Percentiles rank a stretch among this genome's conserved stretches.
Evolutionary conservation across 305 asterid species (phyloP).

Genomic region (Fraxinus ornus): DNA sequence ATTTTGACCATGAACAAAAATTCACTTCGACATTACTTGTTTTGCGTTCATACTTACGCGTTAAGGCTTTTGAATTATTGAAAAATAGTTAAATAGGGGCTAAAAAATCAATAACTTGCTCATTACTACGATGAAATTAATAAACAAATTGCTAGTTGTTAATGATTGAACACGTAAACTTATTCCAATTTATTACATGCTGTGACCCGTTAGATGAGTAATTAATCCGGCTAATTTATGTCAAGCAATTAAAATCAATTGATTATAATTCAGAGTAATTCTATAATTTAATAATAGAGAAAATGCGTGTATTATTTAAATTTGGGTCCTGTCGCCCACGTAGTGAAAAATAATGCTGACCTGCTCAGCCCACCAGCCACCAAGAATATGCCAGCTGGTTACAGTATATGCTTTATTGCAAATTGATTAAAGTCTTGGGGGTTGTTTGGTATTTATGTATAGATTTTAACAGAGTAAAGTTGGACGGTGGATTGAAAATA

Average conservation of each 20-base stretch:
- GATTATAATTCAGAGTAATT: neutral
- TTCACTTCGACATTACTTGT: neutral
- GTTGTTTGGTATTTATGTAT: neutral
- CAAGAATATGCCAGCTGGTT: slow-evolving; percentile 41
- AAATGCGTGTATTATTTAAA: neutral
- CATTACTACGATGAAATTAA: neutral
- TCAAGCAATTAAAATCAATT: neutral
- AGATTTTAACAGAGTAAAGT: neutral
- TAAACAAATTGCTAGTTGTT: neutral
- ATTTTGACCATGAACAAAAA: neutral
- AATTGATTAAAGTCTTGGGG: neutral
- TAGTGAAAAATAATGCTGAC: neutral
- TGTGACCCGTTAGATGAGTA: neutral
- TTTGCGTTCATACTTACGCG: neutral
- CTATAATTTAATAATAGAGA: neutral
- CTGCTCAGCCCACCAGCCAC: neutral
- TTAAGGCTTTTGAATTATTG: neutral
- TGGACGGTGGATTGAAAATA: neutral
- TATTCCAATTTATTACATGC: neutral
- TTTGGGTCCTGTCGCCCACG: neutral
- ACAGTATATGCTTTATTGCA: slow-evolving; percentile 34
- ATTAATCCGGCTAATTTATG: neutral
- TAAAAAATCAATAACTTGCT: neutral
- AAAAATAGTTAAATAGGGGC: neutral
- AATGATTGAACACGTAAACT: neutral